phyloP scores from a whole-genome alignment of 495 filamentous ascomycete genomes.

The Aspergillus kassunensis region DNA sequence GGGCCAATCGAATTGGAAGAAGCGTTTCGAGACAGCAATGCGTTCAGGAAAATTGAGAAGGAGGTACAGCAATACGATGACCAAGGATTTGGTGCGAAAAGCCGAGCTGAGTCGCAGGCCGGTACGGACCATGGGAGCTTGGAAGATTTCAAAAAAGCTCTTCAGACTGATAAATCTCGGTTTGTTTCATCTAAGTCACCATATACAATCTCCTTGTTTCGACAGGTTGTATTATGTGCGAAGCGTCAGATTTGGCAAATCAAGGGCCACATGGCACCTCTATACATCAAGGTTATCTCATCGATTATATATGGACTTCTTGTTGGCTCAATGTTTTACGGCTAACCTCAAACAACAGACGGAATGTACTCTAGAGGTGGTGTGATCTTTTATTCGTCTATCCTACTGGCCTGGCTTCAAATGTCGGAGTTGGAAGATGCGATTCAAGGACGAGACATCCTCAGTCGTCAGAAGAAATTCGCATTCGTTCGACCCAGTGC shows the following conservation, averaged over 20 bases:
- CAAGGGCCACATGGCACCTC: constrained; percentile 27
- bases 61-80: constrained; percentile 51
- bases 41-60: constrained; percentile 26
- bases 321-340: constrained; percentile 36
- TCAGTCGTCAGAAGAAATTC: constrained; percentile 73
- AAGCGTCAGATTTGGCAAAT: constrained; percentile 56
- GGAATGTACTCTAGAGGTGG: constrained; percentile 44
- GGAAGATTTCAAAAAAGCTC: constrained; percentile 40
- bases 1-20: constrained; percentile 59
- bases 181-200: constrained; percentile 42
- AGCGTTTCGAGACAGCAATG: constrained; percentile 7
- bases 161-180: constrained; percentile 35
- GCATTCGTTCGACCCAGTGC: constrained; percentile 76
- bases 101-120: constrained; percentile 25
- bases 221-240: constrained; percentile 60
- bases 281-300: constrained; percentile 35
- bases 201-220: constrained; percentile 57
- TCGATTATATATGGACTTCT: constrained; percentile 31
- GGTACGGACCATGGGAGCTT: constrained; percentile 45
- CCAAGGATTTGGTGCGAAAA: constrained; percentile 24
- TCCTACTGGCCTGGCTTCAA: constrained; percentile 78
- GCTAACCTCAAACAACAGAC: constrained; percentile 42
- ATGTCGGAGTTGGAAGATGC: constrained; percentile 68
- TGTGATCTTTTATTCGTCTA: constrained; percentile 65
- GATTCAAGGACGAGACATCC: constrained; percentile 65